These are phyloP conservation scores for Ilyonectria destructans DNA, from an alignment of 2,329 filamentous ascomycete species.

Conservation along the genomic window DNA sequence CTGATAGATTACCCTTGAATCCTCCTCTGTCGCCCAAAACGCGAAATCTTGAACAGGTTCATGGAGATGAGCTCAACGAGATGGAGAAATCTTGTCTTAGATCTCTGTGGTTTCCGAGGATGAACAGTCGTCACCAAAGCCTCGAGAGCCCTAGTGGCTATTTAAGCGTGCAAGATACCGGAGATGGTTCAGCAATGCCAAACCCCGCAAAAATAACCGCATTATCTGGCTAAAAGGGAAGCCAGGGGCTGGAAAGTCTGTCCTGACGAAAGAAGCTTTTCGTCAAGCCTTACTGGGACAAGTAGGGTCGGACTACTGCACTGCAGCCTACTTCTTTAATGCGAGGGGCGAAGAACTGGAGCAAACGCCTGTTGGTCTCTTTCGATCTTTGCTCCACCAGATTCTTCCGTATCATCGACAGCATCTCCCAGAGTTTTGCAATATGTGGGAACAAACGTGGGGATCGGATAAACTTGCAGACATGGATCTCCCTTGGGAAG, in stretches of 20 bases:
- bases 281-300: neutral
- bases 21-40: too few species aligned
- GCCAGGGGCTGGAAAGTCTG: slow-evolving; percentile 31
- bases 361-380: neutral
- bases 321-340: slow-evolving; percentile 32
- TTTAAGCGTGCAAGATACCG: slow-evolving; percentile 9
- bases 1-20: too few species aligned
- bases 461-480: neutral
- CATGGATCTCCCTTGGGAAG: neutral
- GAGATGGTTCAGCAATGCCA: slow-evolving; percentile 10
- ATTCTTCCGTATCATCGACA: neutral
- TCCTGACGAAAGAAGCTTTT: slow-evolving; percentile 31
- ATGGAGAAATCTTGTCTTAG: neutral
- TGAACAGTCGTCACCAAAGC: slow-evolving; percentile 6
- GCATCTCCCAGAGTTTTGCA: neutral
- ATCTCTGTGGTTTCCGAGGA: slow-evolving; percentile 24
- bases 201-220: fast-evolving
- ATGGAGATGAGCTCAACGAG: neutral
- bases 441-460: neutral
- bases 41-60: too few species aligned
- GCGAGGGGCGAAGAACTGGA: slow-evolving; percentile 14
- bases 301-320: neutral
- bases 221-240: slow-evolving; percentile 32
- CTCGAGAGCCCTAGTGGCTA: slow-evolving; percentile 22
- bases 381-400: slow-evolving; percentile 24